Evolutionary conservation across 768 basidiomycete genomes (phyloP), one percentile per base, ranked within the genome.

Genomic region (Botryobasidium botryosum): DNA sequence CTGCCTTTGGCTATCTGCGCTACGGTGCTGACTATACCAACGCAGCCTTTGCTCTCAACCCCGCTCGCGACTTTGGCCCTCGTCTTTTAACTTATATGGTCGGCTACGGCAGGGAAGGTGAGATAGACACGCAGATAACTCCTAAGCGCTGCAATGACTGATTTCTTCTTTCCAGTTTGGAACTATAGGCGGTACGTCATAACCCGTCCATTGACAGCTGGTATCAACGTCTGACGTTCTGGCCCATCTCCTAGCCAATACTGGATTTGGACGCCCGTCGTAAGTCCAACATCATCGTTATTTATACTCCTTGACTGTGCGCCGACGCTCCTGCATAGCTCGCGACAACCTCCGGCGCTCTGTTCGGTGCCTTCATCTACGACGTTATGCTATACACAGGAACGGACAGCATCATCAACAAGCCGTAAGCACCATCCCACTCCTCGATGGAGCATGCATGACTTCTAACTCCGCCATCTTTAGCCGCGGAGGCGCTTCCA

Each of bases 31-130:
- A 6, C 20, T n/a, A n/a, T n/a, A n/a, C n/a, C n/a, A n/a, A n/a
- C n/a, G 4, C 46, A 69, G 74, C 69, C 38, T 75, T 65, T 50
- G 72, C 77, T 3, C 60, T 79, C 43, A 80, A 80, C 51, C 78
- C 79, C 31, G 76, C 79, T 28, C 73, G 79, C 53, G 79, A 81
- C 59, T 60, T 81, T 21, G 79, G 79, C 5, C 79, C 79, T 2
- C 67, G 79, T 6, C 52, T 81, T 29, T 57, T 79, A 55, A 79
- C 76, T 1, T 68, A 77, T 4, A 78, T 80, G 23, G 37, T 39
- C 23, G 37, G 37, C 13, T 39, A 39, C 37, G 21, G 24, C 37
- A 12, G 73, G 76, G 68, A 6, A 79, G 79, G 17, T 81, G 33
- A 4, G 46, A 17, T 41, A 6, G 18, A 12, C n/a, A n/a, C n/a